phyloP scores from a whole-genome alignment of 2,329 filamentous ascomycete genomes.

The Penicillium thymicola region DNA sequence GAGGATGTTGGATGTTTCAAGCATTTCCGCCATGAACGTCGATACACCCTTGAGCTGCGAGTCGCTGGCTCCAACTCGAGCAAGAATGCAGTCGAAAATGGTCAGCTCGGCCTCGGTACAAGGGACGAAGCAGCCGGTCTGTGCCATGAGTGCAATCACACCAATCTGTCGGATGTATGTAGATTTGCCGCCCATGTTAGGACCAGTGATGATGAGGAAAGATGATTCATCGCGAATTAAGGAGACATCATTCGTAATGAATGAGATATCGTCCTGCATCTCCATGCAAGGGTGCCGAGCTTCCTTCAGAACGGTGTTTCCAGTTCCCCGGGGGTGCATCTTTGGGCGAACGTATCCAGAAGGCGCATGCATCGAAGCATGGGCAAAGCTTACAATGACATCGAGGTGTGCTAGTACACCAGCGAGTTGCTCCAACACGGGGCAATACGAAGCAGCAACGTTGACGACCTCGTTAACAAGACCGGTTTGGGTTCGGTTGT shows the following conservation, averaged over 20 bases:
- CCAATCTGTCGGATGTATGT: conserved; percentile 98
- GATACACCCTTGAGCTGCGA: conserved; percentile 96
- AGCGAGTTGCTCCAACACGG: conserved; percentile 84
- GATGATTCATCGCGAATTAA: conserved; percentile 75
- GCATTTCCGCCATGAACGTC: conserved; percentile 99
- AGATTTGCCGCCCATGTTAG: conserved; percentile 98
- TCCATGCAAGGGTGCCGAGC: conserved; percentile 97
- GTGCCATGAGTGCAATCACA: conserved; percentile 94
- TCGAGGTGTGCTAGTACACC: conserved; percentile 88
- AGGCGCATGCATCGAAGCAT: conserved; percentile 88
- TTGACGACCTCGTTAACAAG: conserved; percentile 88
- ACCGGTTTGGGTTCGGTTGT: conserved; percentile 89
- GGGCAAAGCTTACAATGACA: conserved; percentile 90
- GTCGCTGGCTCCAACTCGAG: conserved; percentile 91
- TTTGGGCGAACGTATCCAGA: conserved; percentile 86
- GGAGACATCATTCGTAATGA: conserved; percentile 95
- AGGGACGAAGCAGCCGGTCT: conserved; percentile 94
- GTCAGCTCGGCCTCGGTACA: conserved; percentile 86
- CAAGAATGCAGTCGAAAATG: conserved; percentile 95
- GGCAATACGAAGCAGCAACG: conserved; percentile 91
- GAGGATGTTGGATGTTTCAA: conserved; percentile 96
- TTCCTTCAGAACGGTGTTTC: conserved; percentile 85
- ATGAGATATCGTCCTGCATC: conserved; percentile 96
- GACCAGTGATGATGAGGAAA: conserved; percentile 94
- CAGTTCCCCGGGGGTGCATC: conserved; percentile 83